Conservation (phyloP, 257 asterid species). For the Pogostemon cablin region DNA sequence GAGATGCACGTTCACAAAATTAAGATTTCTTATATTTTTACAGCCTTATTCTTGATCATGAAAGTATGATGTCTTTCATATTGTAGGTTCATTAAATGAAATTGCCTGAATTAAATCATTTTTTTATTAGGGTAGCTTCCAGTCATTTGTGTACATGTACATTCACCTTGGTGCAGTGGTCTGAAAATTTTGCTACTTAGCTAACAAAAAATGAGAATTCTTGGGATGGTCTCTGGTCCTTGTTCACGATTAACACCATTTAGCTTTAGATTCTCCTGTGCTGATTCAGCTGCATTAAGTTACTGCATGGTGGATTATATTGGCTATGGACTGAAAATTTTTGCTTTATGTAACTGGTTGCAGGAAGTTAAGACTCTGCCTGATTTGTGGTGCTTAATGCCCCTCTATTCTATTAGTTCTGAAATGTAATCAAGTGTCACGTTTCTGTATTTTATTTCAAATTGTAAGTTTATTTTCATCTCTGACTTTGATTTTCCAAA, state of each 20-base stretch:
- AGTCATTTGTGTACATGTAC: not conserved
- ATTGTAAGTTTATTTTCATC: not conserved
- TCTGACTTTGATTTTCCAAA: conserved; percentile 11
- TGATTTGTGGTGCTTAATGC: not conserved
- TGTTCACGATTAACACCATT: not conserved
- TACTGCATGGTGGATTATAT: too few relatives aligned
- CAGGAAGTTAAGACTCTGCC: not conserved
- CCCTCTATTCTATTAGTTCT: conserved; percentile 21
- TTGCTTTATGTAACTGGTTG: not conserved
- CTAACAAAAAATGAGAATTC: not conserved
- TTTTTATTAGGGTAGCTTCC: conserved; percentile 11
- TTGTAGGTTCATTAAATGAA: conserved; percentile 11
- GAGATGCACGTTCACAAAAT: conserved; percentile 9
- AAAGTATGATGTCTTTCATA: not conserved
- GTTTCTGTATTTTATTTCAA: not conserved
- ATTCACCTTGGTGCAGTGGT: conserved; percentile 17
- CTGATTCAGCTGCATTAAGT: not conserved
- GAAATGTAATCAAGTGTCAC: not conserved
- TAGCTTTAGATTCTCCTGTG: conserved; percentile 18
- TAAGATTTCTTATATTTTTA: not conserved
- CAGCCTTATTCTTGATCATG: conserved; percentile 18
- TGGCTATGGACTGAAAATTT: too few relatives aligned
- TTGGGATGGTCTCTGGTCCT: not conserved
- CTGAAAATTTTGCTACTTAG: not conserved
- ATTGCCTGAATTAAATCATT: not conserved